Evolutionary conservation across 139 green algal genomes (phyloP).

Genomic region (Chloropicon primus): DNA sequence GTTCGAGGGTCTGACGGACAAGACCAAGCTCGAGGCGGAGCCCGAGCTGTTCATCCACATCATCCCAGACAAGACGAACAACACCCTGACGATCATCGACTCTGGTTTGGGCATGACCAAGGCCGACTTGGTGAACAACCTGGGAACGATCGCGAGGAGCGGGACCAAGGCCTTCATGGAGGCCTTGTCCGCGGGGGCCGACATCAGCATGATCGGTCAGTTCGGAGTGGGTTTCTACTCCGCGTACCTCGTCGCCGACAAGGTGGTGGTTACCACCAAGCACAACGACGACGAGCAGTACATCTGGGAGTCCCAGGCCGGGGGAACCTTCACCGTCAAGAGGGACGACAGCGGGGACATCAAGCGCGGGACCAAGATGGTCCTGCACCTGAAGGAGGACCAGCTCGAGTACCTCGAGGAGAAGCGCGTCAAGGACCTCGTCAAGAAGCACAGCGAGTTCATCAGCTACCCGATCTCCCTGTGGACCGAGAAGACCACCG

Average conservation of each 20-base stretch:
- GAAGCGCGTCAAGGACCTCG: conserved; percentile 91
- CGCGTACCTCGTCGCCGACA: conserved; percentile 95
- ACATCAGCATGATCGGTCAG: conserved; percentile 99
- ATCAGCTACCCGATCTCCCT: conserved; percentile 98
- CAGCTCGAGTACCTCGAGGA: conserved; percentile 95
- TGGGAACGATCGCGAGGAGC: conserved; percentile 97
- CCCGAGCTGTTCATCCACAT: conserved; percentile 95
- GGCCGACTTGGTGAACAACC: conserved; percentile 68
- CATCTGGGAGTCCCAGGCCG: conserved; percentile 94
- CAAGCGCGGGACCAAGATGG: conserved; percentile 90
- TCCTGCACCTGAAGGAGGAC: conserved; percentile 81
- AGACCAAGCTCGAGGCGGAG: conserved; percentile 80
- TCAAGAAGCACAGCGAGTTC: conserved; percentile 99
- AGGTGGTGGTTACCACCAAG: conserved; percentile 66
- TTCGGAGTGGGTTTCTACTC: conserved; percentile 99
- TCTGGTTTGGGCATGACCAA: conserved; percentile 32
- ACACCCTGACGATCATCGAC: conserved; percentile 91
- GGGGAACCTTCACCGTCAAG: conserved; percentile 97
- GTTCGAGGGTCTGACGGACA: conserved; percentile 95
- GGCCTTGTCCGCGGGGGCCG: conserved; percentile 89
- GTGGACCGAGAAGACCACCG: conserved; percentile 91
- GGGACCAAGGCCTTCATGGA: conserved; percentile 99
- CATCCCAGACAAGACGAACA: conserved; percentile 89
- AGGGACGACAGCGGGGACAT: conserved; percentile 58
- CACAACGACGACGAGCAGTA: conserved; percentile 99